Conservation (phyloP, 441 rosid genomes). For the Pelargonium cotyledonis region DNA sequence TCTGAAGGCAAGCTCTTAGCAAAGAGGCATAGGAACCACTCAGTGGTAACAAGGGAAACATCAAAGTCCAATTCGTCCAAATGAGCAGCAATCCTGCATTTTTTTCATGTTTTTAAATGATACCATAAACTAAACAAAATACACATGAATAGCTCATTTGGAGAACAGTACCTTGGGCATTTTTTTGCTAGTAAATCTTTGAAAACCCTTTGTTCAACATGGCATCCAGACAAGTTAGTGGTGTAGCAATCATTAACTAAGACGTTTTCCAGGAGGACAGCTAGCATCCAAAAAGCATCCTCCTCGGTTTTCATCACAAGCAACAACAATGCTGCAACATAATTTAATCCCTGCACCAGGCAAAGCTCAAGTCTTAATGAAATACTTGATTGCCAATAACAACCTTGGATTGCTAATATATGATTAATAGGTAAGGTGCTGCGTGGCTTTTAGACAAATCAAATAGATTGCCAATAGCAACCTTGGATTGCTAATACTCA, state of each 20-base stretch:
- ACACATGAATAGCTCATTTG: neutral
- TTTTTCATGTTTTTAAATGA: conserved; percentile 16
- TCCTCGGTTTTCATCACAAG: conserved; percentile 99
- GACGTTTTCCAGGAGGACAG: conserved; percentile 87
- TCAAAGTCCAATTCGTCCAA: conserved; percentile 86
- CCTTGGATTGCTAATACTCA: neutral
- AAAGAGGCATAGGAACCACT: conserved; percentile 97
- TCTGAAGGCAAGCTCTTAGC: conserved; percentile 97
- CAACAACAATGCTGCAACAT: conserved; percentile 82
- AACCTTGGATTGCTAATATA: neutral
- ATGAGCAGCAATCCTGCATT: conserved; percentile 75
- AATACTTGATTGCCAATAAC: no score
- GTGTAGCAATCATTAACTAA: conserved; percentile 94
- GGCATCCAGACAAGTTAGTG: conserved; percentile 88
- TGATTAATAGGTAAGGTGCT: neutral
- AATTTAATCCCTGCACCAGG: conserved; percentile 73
- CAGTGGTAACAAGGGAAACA: conserved; percentile 95
- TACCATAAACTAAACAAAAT: conserved; percentile 5
- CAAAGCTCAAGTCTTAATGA: conserved; percentile 6
- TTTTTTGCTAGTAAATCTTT: conserved; percentile 78
- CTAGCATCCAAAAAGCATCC: conserved; percentile 98
- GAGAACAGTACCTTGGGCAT: conserved; percentile 58
- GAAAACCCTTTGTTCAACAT: conserved; percentile 94
- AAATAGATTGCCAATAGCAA: neutral
- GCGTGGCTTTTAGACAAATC: neutral